Conservation (phyloP, 148 eudicot genomes). For the Rhododendron ovatum region DNA sequence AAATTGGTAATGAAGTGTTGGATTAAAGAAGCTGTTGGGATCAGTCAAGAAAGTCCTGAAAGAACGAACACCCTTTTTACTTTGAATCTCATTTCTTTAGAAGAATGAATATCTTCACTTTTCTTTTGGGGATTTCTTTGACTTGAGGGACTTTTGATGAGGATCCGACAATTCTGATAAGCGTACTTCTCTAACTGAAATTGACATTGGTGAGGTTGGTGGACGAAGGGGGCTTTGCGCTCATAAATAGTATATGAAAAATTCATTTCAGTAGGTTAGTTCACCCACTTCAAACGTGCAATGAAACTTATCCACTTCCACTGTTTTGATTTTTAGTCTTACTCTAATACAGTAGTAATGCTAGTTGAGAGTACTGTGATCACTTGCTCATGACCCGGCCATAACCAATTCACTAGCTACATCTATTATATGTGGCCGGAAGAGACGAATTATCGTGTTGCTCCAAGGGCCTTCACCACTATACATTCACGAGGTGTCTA, state of each 20-base stretch:
- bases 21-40: background rate
- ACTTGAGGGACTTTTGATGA: background rate
- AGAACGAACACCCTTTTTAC: background rate
- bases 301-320: background rate
- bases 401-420: too few species aligned
- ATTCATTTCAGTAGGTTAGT: background rate
- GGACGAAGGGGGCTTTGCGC: background rate
- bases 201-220: slow-evolving; percentile 34
- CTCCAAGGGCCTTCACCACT: too few species aligned
- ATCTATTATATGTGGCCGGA: too few species aligned
- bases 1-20: background rate
- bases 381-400: background rate
- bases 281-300: background rate
- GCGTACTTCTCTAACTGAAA: slow-evolving; percentile 26
- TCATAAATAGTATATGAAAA: background rate
- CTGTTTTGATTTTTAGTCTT: too few species aligned
- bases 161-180: slow-evolving; percentile 17
- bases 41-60: background rate
- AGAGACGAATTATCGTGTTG: too few species aligned
- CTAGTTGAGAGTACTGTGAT: background rate
- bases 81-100: background rate
- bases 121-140: background rate
- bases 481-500: too few species aligned
- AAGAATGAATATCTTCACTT: background rate
- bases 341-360: background rate